Evolutionary conservation across 2,329 filamentous ascomycete species (phyloP), one percentile per base, ranked within the genome.

Genomic region (Sporothrix luriei): DNA sequence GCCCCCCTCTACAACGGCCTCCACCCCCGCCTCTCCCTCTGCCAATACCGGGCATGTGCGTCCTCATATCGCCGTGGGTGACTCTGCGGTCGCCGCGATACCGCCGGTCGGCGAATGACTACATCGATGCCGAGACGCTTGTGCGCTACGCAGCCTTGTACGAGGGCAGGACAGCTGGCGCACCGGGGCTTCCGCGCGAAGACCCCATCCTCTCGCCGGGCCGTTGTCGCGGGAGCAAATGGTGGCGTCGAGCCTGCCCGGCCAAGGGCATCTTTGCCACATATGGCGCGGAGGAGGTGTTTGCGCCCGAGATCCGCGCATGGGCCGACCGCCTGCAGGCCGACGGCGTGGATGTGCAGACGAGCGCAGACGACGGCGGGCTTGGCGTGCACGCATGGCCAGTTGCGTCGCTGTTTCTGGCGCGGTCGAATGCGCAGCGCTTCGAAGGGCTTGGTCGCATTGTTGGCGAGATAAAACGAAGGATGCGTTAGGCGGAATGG

Each of bases 211-310:
- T 62, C 11, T 62, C 57, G 57, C 57, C 57, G 16, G 57, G 57
- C 57, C 57, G 46, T 19, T 62, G 57, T 38, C 13, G 26, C 57
- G 57, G 46, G 13, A 33, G n/a, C 21, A 26, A 46, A 21, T 62
- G 57, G 57, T 62, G 57, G 57, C 82, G 79, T 71, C 82, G 85
- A 68, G 89, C 91, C 29, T 86, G 85, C 68, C 92, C 92, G 0
- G 80, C 81, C 9, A 81, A 83, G 61, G 92, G 92, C 0, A 89
- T 91, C 76, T 87, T 87, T 71, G 83, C 95, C 73, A 83, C 89
- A 6, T 94, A 90, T 75, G 91, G 92, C 0, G 85, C 87, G 1
- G 91, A 94, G 76, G 93, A 96, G 77, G 89, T 95, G 88, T 95
- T 96, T 73, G 88, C 87, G 0, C 85, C 88, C 0, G 91, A 93